These are phyloP conservation scores for Fraxinus xanthoxyloides DNA, from an alignment of 305 asterid species.

Conservation along the genomic window DNA sequence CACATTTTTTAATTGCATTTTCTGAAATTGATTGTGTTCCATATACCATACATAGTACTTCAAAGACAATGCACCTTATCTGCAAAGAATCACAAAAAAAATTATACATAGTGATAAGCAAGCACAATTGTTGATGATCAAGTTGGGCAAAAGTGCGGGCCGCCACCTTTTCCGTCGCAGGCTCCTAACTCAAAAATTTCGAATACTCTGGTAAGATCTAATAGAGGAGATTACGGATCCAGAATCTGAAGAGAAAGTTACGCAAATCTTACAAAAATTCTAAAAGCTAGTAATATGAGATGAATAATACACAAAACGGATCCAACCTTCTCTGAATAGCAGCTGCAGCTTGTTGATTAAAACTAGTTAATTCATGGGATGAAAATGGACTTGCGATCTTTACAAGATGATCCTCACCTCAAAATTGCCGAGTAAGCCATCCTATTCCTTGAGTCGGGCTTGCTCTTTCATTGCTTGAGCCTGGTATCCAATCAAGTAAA, in stretches of 20 bases:
- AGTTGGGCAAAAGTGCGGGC: not conserved
- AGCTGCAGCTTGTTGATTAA: slow-evolving; percentile 72
- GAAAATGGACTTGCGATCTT: not conserved
- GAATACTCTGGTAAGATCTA: not conserved
- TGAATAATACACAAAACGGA: slow-evolving; percentile 28
- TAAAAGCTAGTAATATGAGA: not conserved
- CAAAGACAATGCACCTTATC: not conserved
- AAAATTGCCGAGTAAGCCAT: slow-evolving; percentile 89
- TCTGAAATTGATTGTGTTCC: not conserved
- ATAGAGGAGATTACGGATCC: not conserved
- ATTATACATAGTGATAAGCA: not conserved
- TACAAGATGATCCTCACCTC: slow-evolving; percentile 52
- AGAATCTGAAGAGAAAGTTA: not conserved
- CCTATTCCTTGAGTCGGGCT: slow-evolving; percentile 87
- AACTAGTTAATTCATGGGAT: not conserved
- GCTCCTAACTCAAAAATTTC: not conserved
- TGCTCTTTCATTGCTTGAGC: slow-evolving; percentile 99
- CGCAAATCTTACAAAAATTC: not conserved
- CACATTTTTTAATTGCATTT: not conserved
- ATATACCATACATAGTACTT: too few relatives aligned
- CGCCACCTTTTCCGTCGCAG: not conserved
- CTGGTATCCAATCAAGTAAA: slow-evolving; percentile 31
- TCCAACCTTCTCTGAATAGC: slow-evolving; percentile 94
- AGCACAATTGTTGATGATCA: not conserved
- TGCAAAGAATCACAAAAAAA: not conserved